Conservation (phyloP, 2,329 filamentous ascomycete species). For the Colletotrichum filicis region DNA sequence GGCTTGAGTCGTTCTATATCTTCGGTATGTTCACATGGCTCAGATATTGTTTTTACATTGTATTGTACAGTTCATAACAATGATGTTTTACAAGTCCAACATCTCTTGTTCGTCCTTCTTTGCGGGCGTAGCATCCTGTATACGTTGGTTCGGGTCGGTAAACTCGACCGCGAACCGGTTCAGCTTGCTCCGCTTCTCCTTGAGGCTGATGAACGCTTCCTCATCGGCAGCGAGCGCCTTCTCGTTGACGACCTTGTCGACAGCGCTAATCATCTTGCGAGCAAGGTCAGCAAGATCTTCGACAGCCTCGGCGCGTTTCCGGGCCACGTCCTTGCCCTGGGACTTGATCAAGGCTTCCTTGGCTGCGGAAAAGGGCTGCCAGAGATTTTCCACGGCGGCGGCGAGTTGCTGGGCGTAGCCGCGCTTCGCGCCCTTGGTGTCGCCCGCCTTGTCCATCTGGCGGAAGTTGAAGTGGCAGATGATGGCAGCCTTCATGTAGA, state of each 20-base stretch:
- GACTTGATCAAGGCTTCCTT: conserved; percentile 49
- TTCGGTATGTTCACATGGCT: background rate
- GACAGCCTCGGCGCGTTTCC: conserved; percentile 45
- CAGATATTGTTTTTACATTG: background rate
- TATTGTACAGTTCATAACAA: background rate
- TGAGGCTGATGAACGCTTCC: conserved; percentile 46
- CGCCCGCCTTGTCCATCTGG: conserved; percentile 42
- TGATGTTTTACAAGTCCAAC: background rate
- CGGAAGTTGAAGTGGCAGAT: conserved; percentile 55
- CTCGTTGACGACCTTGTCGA: conserved; percentile 56
- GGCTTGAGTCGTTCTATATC: background rate
- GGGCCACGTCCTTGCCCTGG: conserved; percentile 5
- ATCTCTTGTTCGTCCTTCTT: background rate
- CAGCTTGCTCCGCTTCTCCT: conserved; percentile 42
- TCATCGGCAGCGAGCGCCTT: conserved; percentile 46
- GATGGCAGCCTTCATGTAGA: conserved; percentile 68
- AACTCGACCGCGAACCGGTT: conserved; percentile 41
- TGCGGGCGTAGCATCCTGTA: background rate
- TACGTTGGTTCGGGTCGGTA: conserved; percentile 32
- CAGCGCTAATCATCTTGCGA: conserved; percentile 56
- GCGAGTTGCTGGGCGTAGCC: conserved; percentile 62
- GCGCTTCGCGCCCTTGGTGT: conserved; percentile 48
- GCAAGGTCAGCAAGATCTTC: conserved; percentile 57
- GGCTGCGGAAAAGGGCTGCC: conserved; percentile 57
- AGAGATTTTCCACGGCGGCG: conserved; percentile 61